Percentiles rank a stretch among this genome's conserved stretches.
Evolutionary conservation across 257 asterid genomes (phyloP).

Genomic region (Gentiana dahurica): DNA sequence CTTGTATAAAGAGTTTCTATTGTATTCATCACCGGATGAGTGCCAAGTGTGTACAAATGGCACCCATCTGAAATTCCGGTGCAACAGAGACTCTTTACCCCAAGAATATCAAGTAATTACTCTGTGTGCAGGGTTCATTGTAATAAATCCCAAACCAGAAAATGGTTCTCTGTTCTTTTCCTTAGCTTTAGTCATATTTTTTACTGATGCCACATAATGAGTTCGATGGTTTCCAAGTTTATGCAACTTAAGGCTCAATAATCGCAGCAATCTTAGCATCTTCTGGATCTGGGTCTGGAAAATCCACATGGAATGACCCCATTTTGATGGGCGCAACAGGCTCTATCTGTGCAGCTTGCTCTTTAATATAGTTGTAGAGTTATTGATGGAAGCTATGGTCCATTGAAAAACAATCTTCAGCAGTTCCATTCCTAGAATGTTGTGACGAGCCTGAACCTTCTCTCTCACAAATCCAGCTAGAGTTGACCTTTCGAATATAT

Average conservation of each 20-base stretch:
- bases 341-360: slow-evolving; percentile 38
- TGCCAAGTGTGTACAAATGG: no score
- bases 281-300: slow-evolving; percentile 53
- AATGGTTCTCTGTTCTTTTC: neutral
- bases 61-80: no score
- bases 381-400: slow-evolving; percentile 72
- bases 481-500: no score
- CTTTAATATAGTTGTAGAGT: slow-evolving; percentile 47
- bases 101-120: no score
- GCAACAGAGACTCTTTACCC: no score
- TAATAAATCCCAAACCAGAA: no score
- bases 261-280: slow-evolving; percentile 54
- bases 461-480: slow-evolving; percentile 35
- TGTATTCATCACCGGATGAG: no score
- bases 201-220: slow-evolving; percentile 35
- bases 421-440: slow-evolving; percentile 30
- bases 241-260: slow-evolving; percentile 48
- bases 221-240: slow-evolving; percentile 44
- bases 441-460: slow-evolving; percentile 73
- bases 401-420: slow-evolving; percentile 53
- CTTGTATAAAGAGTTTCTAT: no score
- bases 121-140: no score
- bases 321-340: slow-evolving; percentile 36
- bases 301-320: slow-evolving; percentile 61
- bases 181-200: slow-evolving; percentile 13